Percentiles rank a stretch among this genome's conserved stretches.
Evolutionary conservation across 106 monocot species (phyloP).

Genomic region (Posidonia australis): DNA sequence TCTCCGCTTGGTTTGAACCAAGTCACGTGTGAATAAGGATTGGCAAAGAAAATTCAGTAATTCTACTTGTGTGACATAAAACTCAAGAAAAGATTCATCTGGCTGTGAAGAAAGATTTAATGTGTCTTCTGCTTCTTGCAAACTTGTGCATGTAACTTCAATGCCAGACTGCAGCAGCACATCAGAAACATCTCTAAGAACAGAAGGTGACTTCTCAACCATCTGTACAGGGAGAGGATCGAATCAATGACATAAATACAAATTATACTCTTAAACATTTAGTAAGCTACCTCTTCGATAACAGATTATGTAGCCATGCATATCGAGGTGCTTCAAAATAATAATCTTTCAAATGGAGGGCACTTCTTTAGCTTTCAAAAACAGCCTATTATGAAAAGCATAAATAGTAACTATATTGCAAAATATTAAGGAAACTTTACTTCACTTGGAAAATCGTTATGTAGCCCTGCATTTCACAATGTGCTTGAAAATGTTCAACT

Average conservation of each 20-base stretch:
- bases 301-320: too few species aligned
- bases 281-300: too few species aligned
- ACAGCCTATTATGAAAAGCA: too few species aligned
- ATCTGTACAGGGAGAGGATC: conserved; percentile 12
- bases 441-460: too few species aligned
- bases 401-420: too few species aligned
- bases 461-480: too few species aligned
- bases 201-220: conserved; percentile 4
- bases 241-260: background rate
- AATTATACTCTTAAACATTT: too few species aligned
- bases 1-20: conserved; percentile 6
- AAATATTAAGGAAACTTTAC: too few species aligned
- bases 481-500: too few species aligned
- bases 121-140: conserved; percentile 33
- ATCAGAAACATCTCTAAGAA: conserved; percentile 21
- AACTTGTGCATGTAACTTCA: conserved; percentile 29
- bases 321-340: too few species aligned
- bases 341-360: too few species aligned
- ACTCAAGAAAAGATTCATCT: conserved; percentile 20
- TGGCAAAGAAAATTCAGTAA: conserved; percentile 42
- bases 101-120: conserved; percentile 8
- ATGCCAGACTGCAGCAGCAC: conserved; percentile 27
- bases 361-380: too few species aligned
- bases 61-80: conserved; percentile 44
- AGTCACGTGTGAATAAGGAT: conserved; percentile 22